phyloP scores from a whole-genome alignment of 2,329 filamentous ascomycete genomes.

The Cladosporium colombiae region DNA sequence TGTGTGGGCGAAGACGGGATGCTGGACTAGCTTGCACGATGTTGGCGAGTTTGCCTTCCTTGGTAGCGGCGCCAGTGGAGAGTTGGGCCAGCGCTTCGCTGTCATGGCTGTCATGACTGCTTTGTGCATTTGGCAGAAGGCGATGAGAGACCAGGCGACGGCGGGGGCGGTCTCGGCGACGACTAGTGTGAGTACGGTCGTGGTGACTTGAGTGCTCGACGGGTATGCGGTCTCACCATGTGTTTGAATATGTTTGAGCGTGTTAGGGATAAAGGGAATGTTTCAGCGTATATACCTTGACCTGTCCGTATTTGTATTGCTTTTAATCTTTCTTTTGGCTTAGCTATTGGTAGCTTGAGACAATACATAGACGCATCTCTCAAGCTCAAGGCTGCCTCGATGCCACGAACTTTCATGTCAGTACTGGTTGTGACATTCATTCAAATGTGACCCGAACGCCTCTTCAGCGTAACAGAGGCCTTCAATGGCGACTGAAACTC shows the following conservation, averaged over 20 bases:
- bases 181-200: background rate
- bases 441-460: too few species aligned
- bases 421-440: too few species aligned
- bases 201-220: background rate
- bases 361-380: too few species aligned
- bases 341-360: too few species aligned
- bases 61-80: conserved; percentile 21
- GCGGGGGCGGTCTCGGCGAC: background rate
- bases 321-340: too few species aligned
- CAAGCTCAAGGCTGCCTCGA: too few species aligned
- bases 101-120: conserved; percentile 24
- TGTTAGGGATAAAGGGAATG: background rate
- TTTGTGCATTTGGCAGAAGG: conserved; percentile 23
- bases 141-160: conserved; percentile 6
- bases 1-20: conserved; percentile 26
- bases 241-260: background rate
- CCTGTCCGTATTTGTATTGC: too few species aligned
- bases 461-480: too few species aligned
- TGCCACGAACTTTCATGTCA: too few species aligned
- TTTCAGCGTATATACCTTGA: too few species aligned
- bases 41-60: conserved; percentile 24
- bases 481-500: too few species aligned
- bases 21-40: conserved; percentile 24
- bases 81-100: conserved; percentile 23
- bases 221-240: too few species aligned